A percentile compares a stretch with the other conserved stretches of the same genome.
Evolutionary conservation across 805 yeast genomes (phyloP).

Genomic region (Nakazawaea siamensis): DNA sequence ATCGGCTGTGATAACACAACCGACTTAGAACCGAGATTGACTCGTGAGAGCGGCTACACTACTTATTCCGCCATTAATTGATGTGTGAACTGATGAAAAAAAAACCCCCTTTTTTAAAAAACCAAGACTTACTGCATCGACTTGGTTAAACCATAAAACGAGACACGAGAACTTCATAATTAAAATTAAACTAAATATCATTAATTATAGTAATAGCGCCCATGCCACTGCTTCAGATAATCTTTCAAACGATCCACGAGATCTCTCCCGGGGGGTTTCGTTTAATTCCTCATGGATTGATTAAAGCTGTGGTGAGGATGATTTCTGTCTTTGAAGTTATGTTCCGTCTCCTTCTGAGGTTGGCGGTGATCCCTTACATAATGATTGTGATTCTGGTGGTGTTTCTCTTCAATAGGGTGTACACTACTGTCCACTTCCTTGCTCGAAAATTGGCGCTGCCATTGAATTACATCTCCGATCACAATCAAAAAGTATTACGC

Average conservation of each 20-base stretch:
- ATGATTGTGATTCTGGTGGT: neutral
- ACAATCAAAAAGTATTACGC: too few relatives aligned
- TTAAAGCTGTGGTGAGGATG: neutral
- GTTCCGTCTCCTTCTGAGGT: neutral
- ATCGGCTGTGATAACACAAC: slow-evolving; percentile 8
- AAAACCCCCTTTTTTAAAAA: too few relatives aligned
- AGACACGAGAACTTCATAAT: too few relatives aligned
- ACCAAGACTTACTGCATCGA: too few relatives aligned
- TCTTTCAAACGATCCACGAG: neutral
- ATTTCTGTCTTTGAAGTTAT: neutral
- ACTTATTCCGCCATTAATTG: slow-evolving; percentile 5
- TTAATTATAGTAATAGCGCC: too few relatives aligned
- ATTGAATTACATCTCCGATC: too few relatives aligned
- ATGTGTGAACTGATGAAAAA: too few relatives aligned
- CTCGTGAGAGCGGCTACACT: neutral
- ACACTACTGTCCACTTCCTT: too few relatives aligned
- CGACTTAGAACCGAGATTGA: slow-evolving; percentile 6
- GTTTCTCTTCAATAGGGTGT: neutral
- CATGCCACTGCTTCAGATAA: slow-evolving; percentile 8
- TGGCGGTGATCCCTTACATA: neutral
- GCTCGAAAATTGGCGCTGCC: too few relatives aligned
- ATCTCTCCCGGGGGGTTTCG: neutral
- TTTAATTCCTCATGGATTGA: neutral
- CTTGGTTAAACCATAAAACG: too few relatives aligned
- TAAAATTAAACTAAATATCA: too few relatives aligned